These are phyloP conservation scores for Scutellaria barbata DNA, from an alignment of 257 asterid genomes.

Conservation along the genomic window DNA sequence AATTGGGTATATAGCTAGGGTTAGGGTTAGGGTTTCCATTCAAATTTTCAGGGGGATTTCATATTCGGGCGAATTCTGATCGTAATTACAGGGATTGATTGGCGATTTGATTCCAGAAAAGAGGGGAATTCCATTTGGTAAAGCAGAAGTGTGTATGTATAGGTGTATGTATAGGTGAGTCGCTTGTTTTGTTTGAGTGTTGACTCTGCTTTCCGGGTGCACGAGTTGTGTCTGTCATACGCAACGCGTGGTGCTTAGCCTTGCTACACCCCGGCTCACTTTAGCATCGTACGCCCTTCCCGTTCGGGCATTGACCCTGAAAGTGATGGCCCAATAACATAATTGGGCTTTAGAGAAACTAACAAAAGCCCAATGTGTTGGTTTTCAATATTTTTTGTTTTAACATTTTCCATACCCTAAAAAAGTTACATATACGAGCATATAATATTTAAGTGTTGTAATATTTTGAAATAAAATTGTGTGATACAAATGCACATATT, in stretches of 20 bases:
- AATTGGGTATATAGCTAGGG: conserved; percentile 63
- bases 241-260: conserved; percentile 35
- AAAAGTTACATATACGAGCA: no score
- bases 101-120: conserved; percentile 33
- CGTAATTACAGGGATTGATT: conserved; percentile 45
- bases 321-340: background rate
- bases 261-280: conserved; percentile 28
- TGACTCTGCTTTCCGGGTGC: conserved; percentile 45
- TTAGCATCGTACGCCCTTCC: conserved; percentile 29
- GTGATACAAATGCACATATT: no score
- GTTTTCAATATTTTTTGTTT: no score
- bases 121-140: conserved; percentile 22
- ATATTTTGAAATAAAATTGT: no score
- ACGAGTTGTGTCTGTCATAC: conserved; percentile 42
- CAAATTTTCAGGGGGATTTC: conserved; percentile 54
- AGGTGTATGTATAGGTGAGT: conserved; percentile 45
- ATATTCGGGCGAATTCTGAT: conserved; percentile 43
- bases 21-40: conserved; percentile 69
- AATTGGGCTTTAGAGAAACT: background rate
- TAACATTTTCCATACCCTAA: no score
- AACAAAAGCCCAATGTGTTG: no score
- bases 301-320: conserved; percentile 24
- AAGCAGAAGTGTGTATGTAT: conserved; percentile 37
- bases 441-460: no score
- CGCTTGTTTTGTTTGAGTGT: conserved; percentile 38